A percentile compares a stretch with the other conserved stretches of the same genome.
phyloP scores from a whole-genome alignment of 306 rosid species.

The Carpinus viminea region DNA sequence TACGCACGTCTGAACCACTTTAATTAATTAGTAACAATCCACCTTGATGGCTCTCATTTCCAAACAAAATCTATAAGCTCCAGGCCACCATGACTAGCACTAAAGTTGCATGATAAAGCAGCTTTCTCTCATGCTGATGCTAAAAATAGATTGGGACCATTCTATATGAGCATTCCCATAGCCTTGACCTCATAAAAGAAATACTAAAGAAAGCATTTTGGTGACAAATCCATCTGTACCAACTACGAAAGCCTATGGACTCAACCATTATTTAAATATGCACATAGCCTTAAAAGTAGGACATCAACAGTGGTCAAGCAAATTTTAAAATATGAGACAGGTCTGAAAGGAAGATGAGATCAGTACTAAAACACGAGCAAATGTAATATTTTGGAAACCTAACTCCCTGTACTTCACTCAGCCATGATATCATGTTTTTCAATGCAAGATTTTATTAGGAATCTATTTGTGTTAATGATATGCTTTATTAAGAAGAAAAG shows the following conservation, averaged over 20 bases:
- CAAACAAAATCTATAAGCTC: constrained; percentile 35
- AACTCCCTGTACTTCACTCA: constrained; percentile 35
- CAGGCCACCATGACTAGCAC: constrained; percentile 20
- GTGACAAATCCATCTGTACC: constrained; percentile 30
- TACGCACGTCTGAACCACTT: neutral
- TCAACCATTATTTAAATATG: constrained; percentile 27
- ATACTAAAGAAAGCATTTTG: constrained; percentile 21
- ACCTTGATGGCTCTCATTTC: constrained; percentile 28
- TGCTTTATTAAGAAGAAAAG: constrained; percentile 33
- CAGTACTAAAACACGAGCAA: constrained; percentile 37
- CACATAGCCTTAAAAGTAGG: constrained; percentile 48
- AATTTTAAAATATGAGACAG: constrained; percentile 16
- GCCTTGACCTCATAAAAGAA: constrained; percentile 20
- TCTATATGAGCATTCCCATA: constrained; percentile 2
- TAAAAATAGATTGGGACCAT: constrained; percentile 31
- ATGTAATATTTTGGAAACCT: constrained; percentile 38
- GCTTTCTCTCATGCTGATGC: constrained; percentile 37
- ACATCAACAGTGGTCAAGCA: constrained; percentile 12
- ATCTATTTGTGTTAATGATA: constrained; percentile 26
- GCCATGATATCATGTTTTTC: constrained; percentile 21
- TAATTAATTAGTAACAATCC: constrained; percentile 25
- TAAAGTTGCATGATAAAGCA: constrained; percentile 32
- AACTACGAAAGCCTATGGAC: constrained; percentile 35
- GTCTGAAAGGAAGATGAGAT: constrained; percentile 36
- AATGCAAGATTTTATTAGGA: constrained; percentile 34